Percentiles rank a stretch among this genome's conserved stretches.
Conservation (phyloP, 78 protist genomes). For the Polysphondylium violaceum region DNA sequence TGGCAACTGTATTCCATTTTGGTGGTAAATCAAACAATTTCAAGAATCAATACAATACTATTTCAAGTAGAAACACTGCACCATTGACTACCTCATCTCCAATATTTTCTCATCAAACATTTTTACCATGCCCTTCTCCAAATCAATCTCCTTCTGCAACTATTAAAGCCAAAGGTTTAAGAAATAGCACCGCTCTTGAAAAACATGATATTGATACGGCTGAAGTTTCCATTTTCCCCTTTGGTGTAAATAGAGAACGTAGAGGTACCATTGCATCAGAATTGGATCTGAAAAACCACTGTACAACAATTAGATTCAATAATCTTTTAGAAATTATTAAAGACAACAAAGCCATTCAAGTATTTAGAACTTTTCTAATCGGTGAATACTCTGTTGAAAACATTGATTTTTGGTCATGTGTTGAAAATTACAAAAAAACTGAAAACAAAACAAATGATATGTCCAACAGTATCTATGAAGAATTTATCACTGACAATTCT, state of each 20-base stretch:
- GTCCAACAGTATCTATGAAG: conserved; percentile 10
- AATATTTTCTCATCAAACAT: too few relatives aligned
- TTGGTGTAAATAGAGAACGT: conserved; percentile 3
- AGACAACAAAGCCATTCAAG: conserved; percentile 9
- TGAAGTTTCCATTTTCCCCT: neutral
- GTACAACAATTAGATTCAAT: neutral
- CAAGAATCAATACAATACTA: too few relatives aligned
- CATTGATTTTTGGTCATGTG: conserved; percentile 32
- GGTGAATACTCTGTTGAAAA: conserved; percentile 68
- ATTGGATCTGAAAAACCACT: conserved; percentile 32
- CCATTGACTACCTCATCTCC: too few relatives aligned
- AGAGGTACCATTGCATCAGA: conserved; percentile 61
- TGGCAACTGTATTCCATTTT: neutral
- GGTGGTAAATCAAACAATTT: too few relatives aligned
- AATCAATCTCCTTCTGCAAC: too few relatives aligned
- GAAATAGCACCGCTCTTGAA: neutral
- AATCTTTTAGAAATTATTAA: conserved; percentile 17
- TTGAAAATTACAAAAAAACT: conserved; percentile 16
- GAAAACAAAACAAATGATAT: neutral
- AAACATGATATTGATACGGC: neutral
- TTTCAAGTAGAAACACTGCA: too few relatives aligned
- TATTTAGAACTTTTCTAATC: conserved; percentile 30
- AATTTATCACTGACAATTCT: conserved; percentile 28
- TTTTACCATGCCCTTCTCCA: too few relatives aligned
- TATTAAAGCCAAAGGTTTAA: too few relatives aligned